Conservation (phyloP, 192 early-diverging fungal genomes). For the Umbelopsis ramanniana region DNA sequence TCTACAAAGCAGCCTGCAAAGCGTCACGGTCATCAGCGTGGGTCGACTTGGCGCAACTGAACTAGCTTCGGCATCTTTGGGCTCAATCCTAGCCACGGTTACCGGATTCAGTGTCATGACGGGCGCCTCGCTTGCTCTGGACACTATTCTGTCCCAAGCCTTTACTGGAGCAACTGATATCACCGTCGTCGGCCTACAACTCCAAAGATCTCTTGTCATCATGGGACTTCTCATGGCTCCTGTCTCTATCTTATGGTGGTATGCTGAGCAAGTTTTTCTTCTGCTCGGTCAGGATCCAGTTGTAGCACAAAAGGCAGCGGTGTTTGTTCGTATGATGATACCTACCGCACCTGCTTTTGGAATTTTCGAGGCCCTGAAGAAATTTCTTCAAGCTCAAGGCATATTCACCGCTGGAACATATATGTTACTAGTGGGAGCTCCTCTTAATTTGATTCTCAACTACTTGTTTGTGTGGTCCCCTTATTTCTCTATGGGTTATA, state of each 20-base stretch:
- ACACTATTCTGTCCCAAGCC: constrained; percentile 78
- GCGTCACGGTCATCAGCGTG: constrained; percentile 67
- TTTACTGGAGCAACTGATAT: constrained; percentile 68
- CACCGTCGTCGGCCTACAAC: constrained; percentile 67
- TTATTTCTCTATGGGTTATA: constrained; percentile 56
- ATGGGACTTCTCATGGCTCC: constrained; percentile 67
- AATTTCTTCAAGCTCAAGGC: constrained; percentile 88
- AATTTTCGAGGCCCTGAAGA: constrained; percentile 82
- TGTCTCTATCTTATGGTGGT: constrained; percentile 67
- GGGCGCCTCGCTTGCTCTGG: constrained; percentile 70
- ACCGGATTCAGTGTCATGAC: constrained; percentile 67
- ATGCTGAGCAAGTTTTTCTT: constrained; percentile 73
- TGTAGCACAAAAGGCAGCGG: constrained; percentile 65
- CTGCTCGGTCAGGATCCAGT: constrained; percentile 74
- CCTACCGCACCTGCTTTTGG: constrained; percentile 75
- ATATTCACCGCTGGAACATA: constrained; percentile 67
- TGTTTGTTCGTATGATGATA: constrained; percentile 69
- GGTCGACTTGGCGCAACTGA: constrained; percentile 66
- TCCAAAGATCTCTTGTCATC: constrained; percentile 84
- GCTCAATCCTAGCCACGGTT: constrained; percentile 72
- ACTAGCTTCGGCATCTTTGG: constrained; percentile 72
- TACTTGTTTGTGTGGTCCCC: constrained; percentile 70
- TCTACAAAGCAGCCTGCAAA: constrained; percentile 67
- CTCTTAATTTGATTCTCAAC: constrained; percentile 66
- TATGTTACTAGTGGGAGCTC: constrained; percentile 64